Evolutionary conservation across 768 basidiomycete species (phyloP).

Genomic region (Collybia mongolica): DNA sequence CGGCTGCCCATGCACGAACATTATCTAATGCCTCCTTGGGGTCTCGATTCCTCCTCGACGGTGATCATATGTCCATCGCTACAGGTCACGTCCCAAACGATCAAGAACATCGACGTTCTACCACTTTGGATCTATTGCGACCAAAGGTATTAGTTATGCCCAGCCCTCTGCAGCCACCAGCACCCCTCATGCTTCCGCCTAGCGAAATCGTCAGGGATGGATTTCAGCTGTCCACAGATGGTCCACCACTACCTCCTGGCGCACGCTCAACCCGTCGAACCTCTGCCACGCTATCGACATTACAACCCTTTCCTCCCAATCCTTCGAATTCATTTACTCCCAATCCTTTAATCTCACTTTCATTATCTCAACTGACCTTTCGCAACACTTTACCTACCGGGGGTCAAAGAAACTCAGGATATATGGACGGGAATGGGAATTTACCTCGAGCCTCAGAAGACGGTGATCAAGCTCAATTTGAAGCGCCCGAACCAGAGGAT

Average conservation of each 20-base stretch:
- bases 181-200: slow-evolving; percentile 31
- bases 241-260: slow-evolving; percentile 75
- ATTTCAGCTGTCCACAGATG: slow-evolving; percentile 66
- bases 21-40: slow-evolving; percentile 66
- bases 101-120: slow-evolving; percentile 64
- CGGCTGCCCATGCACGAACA: slow-evolving; percentile 53
- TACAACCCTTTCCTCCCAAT: slow-evolving; percentile 34
- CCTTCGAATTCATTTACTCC: slow-evolving; percentile 73
- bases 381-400: slow-evolving; percentile 75
- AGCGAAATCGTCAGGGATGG: slow-evolving; percentile 44
- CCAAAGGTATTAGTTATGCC: slow-evolving; percentile 97
- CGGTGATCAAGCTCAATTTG: slow-evolving; percentile 71
- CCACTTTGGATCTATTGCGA: slow-evolving; percentile 75
- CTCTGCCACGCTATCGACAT: slow-evolving; percentile 35
- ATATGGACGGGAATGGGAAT: slow-evolving; percentile 47
- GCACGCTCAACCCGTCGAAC: slow-evolving; percentile 57
- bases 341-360: slow-evolving; percentile 71
- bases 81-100: slow-evolving; percentile 33
- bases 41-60: slow-evolving; percentile 59
- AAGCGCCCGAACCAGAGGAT: slow-evolving; percentile 34
- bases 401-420: slow-evolving; percentile 63
- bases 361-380: slow-evolving; percentile 83
- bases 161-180: slow-evolving; percentile 66
- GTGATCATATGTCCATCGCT: slow-evolving; percentile 45
- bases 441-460: slow-evolving; percentile 77